A percentile compares a stretch with the other conserved stretches of the same genome.
These are phyloP conservation scores for Puccinellia tenuiflora DNA, from an alignment of 176 grass and related monocot species.

Conservation along the genomic window DNA sequence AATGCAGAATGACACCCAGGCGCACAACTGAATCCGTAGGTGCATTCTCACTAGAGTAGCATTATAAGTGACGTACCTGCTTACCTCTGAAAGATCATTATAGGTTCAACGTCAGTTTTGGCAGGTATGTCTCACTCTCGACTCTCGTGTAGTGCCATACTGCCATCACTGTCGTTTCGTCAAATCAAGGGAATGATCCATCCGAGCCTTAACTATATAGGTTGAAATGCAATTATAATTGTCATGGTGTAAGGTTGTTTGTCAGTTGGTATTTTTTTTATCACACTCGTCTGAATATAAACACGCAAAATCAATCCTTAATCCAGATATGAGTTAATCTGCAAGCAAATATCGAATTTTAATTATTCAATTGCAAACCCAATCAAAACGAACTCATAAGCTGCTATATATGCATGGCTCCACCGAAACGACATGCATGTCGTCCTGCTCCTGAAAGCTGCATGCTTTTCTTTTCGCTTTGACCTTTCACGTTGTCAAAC, in stretches of 20 bases:
- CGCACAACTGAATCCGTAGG: background rate
- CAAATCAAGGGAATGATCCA: background rate
- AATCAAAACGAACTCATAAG: background rate
- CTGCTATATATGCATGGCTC: background rate
- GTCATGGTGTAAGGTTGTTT: background rate
- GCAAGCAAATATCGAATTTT: background rate
- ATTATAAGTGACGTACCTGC: background rate
- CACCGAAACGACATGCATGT: background rate
- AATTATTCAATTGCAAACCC: background rate
- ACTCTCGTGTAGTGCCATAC: background rate
- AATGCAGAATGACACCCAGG: background rate
- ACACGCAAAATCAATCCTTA: background rate
- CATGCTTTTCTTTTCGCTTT: slow-evolving; percentile 5
- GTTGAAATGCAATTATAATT: background rate
- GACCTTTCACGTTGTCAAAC: slow-evolving; percentile 17
- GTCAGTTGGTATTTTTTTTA: background rate
- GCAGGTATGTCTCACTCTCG: background rate
- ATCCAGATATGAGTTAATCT: background rate
- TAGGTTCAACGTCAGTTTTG: background rate
- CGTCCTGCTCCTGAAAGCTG: background rate
- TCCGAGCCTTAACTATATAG: background rate
- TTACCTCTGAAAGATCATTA: slow-evolving; percentile 1
- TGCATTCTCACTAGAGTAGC: background rate
- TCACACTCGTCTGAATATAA: background rate
- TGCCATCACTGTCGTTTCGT: background rate